Evolutionary conservation across 768 basidiomycete species (phyloP), one percentile per base, ranked within the genome.

Genomic region (Hydnomerulius pinastri): DNA sequence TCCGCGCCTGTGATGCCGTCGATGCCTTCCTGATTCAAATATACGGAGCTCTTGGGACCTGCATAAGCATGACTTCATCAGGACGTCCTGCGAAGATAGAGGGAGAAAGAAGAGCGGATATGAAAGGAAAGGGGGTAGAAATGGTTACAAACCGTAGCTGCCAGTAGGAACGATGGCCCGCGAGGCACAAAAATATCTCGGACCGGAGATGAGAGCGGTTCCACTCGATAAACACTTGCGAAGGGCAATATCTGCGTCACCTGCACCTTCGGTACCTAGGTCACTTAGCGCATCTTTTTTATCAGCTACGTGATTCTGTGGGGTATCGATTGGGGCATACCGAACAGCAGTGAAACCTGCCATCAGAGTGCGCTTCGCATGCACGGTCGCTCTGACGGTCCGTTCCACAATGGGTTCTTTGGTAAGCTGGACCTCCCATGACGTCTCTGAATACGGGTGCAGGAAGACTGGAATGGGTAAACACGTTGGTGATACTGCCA

Each of bases 201-300:
- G 85, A 0, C 82, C 82, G n/a, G 78, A 74, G 15, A 81, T 78
- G 39, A 85, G 58, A 1, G 78, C 65, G n/a, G 69, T 63, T 2
- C 70, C 66, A 6, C 69, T 70, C 15, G 79, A 73, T 15, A 86
- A 58, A 58, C 82, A 82, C 54, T 80, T 80, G 17, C 82, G 73
- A 30, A 86, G 68, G 0, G 75, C 71, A 11, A 85, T 67, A 56
- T 86, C 83, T 15, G 83, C 81, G 57, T 85, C 84, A 21, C 68
- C 76, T 1, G 83, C 82, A 2, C 83, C 84, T 61, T 86, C 84
- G 1, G 84, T 85, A n/a, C 85, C 84, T 5, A 86, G 70, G 57
- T 86, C 84, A 27, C 83, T 83, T 58, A 27, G 42, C 36, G 32
- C 20, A 23, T 21, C 12, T 38, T 24, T 24, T 15, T 30, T 17